A percentile compares a stretch with the other conserved stretches of the same genome.
Conservation (phyloP, 768 basidiomycete species). For the Termitomyces sp. region DNA sequence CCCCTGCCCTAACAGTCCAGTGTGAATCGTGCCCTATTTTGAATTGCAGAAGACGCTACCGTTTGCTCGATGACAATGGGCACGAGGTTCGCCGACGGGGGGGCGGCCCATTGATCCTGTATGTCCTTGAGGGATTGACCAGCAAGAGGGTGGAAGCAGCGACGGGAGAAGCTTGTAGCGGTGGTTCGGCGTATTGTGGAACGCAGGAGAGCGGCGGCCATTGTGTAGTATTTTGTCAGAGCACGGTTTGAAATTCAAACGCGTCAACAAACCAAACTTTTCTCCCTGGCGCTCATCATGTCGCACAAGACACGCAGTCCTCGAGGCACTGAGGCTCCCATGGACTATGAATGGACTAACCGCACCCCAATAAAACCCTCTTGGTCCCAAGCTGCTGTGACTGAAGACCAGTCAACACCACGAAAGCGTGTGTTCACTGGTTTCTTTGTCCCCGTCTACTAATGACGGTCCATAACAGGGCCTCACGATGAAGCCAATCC, state of each 20-base stretch:
- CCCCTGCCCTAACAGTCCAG: constrained; percentile 59
- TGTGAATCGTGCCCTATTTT: constrained; percentile 7
- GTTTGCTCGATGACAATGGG: constrained; percentile 95
- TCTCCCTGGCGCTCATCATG: constrained; percentile 15
- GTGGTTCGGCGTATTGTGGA: constrained; percentile 14
- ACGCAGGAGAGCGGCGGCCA: constrained; percentile 19
- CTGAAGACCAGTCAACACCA: constrained; percentile 46
- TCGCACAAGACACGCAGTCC: constrained; percentile 42
- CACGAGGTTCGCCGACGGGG: constrained; percentile 62
- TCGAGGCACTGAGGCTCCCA: constrained; percentile 63
- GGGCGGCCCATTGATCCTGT: constrained; percentile 26
- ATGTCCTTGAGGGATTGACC: constrained; percentile 30
- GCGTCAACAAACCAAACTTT: constrained; percentile 29
- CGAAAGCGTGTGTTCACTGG: constrained; percentile 55
- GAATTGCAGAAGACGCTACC: constrained; percentile 27
- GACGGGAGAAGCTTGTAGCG: constrained; percentile 18
- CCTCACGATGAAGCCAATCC: constrained; percentile 36
- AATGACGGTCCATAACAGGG: constrained; percentile 19
- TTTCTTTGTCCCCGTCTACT: not conserved
- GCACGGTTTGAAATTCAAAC: constrained; percentile 19
- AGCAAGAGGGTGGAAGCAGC: constrained; percentile 51
- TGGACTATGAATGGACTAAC: constrained; percentile 86
- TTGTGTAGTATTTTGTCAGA: constrained; percentile 13
- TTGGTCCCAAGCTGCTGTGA: constrained; percentile 37
- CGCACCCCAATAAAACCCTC: constrained; percentile 51